Conservation (phyloP, 106 monocot genomes). For the Dioscorea dumetorum region DNA sequence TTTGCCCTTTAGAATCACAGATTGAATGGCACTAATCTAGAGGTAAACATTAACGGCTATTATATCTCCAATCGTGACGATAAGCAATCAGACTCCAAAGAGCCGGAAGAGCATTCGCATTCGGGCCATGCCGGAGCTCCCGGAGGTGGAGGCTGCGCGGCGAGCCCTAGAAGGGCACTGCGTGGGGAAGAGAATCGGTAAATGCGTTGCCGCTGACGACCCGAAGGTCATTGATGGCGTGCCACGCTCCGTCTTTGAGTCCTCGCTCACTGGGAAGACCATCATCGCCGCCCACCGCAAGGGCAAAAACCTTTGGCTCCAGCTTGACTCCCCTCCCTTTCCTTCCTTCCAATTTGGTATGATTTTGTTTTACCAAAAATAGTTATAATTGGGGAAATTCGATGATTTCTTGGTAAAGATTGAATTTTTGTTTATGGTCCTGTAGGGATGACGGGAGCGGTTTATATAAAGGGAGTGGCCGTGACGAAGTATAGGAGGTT, state of each 20-base stretch:
- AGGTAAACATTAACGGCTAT: too few species aligned
- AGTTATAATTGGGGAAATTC: too few species aligned
- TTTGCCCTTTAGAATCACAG: too few species aligned
- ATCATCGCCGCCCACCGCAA: conserved; percentile 67
- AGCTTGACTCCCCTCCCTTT: conserved; percentile 80
- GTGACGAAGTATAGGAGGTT: conserved; percentile 87
- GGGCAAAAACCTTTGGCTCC: conserved; percentile 95
- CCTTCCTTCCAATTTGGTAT: conserved; percentile 93
- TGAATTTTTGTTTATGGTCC: background rate
- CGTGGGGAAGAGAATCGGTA: conserved; percentile 39
- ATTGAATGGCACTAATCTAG: too few species aligned
- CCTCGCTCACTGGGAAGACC: conserved; percentile 54
- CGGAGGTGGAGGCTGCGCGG: conserved; percentile 91
- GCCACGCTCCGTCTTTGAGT: conserved; percentile 30
- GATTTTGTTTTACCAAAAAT: background rate
- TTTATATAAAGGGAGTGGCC: conserved; percentile 85
- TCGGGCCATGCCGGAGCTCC: conserved; percentile 75
- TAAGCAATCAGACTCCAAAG: too few species aligned
- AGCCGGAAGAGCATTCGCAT: too few species aligned
- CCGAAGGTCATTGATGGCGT: conserved; percentile 65
- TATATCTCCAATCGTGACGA: too few species aligned
- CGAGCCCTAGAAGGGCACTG: conserved; percentile 66
- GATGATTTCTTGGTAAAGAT: too few species aligned
- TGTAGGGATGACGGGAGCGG: conserved; percentile 77
- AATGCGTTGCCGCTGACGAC: conserved; percentile 52